These are phyloP conservation scores for Cordyceps fumosorosea DNA, from an alignment of 2,329 filamentous ascomycete species.

Conservation along the genomic window DNA sequence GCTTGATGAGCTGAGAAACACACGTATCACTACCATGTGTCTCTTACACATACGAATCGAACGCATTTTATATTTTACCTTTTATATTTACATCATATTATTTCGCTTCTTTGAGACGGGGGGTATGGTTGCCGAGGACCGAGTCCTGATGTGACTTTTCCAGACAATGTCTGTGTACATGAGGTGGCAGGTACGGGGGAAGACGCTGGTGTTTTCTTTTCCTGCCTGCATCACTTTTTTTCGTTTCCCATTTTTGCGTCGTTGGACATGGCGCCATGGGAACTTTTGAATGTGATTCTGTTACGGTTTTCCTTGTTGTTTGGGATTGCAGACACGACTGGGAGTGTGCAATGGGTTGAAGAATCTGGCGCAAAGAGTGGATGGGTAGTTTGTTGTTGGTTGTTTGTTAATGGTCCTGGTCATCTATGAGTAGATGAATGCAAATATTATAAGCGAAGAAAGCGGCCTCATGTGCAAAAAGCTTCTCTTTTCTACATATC, in stretches of 20 bases:
- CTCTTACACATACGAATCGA: slow-evolving; percentile 15
- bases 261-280: background rate
- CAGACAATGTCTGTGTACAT: background rate
- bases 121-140: background rate
- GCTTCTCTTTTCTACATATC: background rate
- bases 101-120: background rate
- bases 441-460: background rate
- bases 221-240: background rate
- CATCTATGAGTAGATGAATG: slow-evolving; percentile 1
- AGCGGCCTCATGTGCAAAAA: background rate
- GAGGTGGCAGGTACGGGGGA: background rate
- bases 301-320: background rate
- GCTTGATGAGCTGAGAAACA: slow-evolving; percentile 13
- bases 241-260: background rate
- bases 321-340: background rate
- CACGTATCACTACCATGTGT: background rate
- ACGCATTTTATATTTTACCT: background rate
- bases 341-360: slow-evolving; percentile 1
- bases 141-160: background rate
- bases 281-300: background rate
- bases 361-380: slow-evolving; percentile 4
- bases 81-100: background rate
- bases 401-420: background rate
- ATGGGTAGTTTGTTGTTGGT: background rate
- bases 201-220: slow-evolving; percentile 2